Percentiles rank a stretch among this genome's conserved stretches.
Conservation (phyloP, 1,284 basidiomycete genomes). For the Gymnopus androsaceus region DNA sequence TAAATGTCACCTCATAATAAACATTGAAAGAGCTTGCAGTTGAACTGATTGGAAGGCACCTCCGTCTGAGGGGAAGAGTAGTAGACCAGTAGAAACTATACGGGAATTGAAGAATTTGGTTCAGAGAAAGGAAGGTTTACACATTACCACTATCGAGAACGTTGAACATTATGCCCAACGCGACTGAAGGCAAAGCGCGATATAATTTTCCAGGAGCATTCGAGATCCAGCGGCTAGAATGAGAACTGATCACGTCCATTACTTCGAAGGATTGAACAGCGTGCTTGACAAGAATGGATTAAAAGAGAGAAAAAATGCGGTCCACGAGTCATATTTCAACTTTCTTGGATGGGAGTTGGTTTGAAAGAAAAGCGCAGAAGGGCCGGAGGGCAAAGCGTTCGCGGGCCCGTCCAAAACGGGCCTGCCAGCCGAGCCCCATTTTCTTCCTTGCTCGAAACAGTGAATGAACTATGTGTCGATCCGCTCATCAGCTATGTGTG, state of each 20-base stretch:
- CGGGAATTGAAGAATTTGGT: background rate
- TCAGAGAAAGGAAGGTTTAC: background rate
- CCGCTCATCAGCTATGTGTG: no score
- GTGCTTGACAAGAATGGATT: no score
- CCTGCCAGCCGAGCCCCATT: no score
- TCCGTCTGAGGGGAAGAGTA: slow-evolving; percentile 24
- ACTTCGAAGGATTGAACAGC: no score
- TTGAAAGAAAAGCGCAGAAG: no score
- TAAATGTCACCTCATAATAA: slow-evolving; percentile 23
- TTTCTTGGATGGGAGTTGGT: no score
- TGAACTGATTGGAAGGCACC: slow-evolving; percentile 22
- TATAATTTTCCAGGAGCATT: slow-evolving; percentile 16
- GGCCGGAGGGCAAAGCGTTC: no score
- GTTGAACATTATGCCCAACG: slow-evolving; percentile 24
- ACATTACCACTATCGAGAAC: slow-evolving; percentile 23
- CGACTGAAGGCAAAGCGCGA: slow-evolving; percentile 23
- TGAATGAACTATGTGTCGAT: no score
- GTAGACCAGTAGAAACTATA: slow-evolving; percentile 24
- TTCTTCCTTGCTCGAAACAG: no score
- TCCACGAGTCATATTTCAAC: no score
- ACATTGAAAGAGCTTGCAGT: slow-evolving; percentile 26
- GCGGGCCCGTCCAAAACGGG: no score
- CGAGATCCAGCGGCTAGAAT: background rate
- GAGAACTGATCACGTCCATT: background rate
- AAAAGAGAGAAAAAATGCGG: no score